Percentiles rank a stretch among this genome's conserved stretches.
These are phyloP conservation scores for Penicillium crustosum DNA, from an alignment of 2,329 filamentous ascomycete genomes.

Conservation along the genomic window DNA sequence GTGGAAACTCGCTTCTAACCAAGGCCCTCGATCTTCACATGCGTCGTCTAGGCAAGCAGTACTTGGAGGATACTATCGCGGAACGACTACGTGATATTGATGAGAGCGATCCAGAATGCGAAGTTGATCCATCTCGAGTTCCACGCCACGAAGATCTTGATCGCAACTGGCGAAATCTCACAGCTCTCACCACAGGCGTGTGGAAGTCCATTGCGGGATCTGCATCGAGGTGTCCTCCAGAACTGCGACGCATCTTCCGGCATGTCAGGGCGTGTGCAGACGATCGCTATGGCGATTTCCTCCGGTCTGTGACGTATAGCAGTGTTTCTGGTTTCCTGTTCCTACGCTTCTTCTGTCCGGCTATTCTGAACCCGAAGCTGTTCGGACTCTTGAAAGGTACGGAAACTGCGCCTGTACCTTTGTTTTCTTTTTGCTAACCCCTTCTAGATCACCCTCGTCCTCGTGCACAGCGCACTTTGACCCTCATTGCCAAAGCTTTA, in stretches of 20 bases:
- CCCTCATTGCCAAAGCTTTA: slow-evolving; percentile 86
- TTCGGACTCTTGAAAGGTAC: slow-evolving; percentile 77
- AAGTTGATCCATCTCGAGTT: slow-evolving; percentile 87
- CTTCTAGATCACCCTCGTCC: slow-evolving; percentile 73
- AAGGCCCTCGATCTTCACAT: slow-evolving; percentile 94
- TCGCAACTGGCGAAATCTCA: slow-evolving; percentile 77
- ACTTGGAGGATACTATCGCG: slow-evolving; percentile 81
- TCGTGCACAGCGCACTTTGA: slow-evolving; percentile 81
- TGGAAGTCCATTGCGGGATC: slow-evolving; percentile 81
- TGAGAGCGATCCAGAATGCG: slow-evolving; percentile 84
- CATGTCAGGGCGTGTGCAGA: slow-evolving; percentile 91
- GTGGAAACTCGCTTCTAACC: slow-evolving; percentile 90
- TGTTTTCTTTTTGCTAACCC: slow-evolving; percentile 22
- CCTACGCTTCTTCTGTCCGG: slow-evolving; percentile 90
- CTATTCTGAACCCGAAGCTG: slow-evolving; percentile 92
- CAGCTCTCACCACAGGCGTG: slow-evolving; percentile 73
- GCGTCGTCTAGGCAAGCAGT: slow-evolving; percentile 89
- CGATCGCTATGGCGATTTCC: slow-evolving; percentile 88
- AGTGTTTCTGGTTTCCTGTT: slow-evolving; percentile 95
- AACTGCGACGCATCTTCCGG: slow-evolving; percentile 81
- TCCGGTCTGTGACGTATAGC: slow-evolving; percentile 86
- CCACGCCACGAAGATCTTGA: slow-evolving; percentile 67
- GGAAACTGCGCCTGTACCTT: background rate
- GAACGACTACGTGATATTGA: slow-evolving; percentile 88
- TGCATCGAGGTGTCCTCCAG: slow-evolving; percentile 72